Conservation (phyloP, 2,329 filamentous ascomycete species). For the Ophiostoma sp. region DNA sequence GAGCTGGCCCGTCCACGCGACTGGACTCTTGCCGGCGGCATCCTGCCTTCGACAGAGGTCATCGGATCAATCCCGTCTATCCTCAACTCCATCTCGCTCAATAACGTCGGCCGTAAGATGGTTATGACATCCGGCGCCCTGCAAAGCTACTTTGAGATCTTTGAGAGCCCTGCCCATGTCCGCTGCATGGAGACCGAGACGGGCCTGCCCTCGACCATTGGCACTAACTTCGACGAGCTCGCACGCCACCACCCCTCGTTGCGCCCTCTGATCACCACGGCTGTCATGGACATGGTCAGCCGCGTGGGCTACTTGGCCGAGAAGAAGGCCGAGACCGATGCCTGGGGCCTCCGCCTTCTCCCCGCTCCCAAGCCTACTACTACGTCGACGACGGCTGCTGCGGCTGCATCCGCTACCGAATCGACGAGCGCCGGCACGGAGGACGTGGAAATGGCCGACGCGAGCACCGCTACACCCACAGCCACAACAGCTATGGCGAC, state of each 20-base stretch:
- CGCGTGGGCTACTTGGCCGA: slow-evolving; percentile 75
- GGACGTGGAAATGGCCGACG: slow-evolving; percentile 69
- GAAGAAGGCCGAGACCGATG: slow-evolving; percentile 65
- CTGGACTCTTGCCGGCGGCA: slow-evolving; percentile 62
- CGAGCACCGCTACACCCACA: neutral
- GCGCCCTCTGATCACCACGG: slow-evolving; percentile 75
- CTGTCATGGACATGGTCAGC: slow-evolving; percentile 86
- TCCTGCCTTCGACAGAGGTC: slow-evolving; percentile 84
- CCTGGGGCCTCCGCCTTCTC: slow-evolving; percentile 79
- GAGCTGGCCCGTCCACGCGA: slow-evolving; percentile 49
- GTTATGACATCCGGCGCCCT: slow-evolving; percentile 82
- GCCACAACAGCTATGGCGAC: neutral
- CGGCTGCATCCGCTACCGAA: neutral
- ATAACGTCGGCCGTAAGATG: slow-evolving; percentile 80
- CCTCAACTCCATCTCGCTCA: slow-evolving; percentile 91
- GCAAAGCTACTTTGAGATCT: slow-evolving; percentile 91
- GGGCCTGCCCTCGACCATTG: slow-evolving; percentile 69
- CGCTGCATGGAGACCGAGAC: slow-evolving; percentile 74
- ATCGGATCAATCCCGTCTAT: slow-evolving; percentile 84
- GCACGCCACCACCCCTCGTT: slow-evolving; percentile 88
- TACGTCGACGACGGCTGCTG: slow-evolving; percentile 33
- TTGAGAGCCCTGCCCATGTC: slow-evolving; percentile 87
- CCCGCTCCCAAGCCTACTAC: slow-evolving; percentile 45
- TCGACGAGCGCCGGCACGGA: slow-evolving; percentile 36
- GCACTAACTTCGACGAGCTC: slow-evolving; percentile 87